Base-by-base conservation (phyloP, 208 protist species). In the Acanthamoeba sp. region DNA sequence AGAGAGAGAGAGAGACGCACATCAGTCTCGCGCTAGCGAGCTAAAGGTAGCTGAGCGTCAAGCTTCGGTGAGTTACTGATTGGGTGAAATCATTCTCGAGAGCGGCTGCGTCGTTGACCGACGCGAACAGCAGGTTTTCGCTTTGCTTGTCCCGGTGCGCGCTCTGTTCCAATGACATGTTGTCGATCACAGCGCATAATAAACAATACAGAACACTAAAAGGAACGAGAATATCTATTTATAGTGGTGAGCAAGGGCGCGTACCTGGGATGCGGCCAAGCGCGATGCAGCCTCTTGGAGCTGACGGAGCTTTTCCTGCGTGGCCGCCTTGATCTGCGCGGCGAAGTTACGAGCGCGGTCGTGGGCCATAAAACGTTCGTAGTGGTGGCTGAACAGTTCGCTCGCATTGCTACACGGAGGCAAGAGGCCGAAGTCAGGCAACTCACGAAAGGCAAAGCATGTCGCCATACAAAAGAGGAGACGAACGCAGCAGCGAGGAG, bases 51-150 rank as follows among this genome's bases (percentile, higher is more conserved):
- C n/a, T n/a, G n/a, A n/a, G n/a, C n/a, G n/a, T n/a, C n/a, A n/a
- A n/a, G n/a, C n/a, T n/a, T n/a, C n/a, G n/a, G n/a, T n/a, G n/a
- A 22, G 14, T 9, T 80, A 80, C 69, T 4, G 69, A 16, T 36
- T 45, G 69, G 1, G 24, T 22, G n/a, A 80, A 80, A 29, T 80
- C 69, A 7, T 80, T 42, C 22, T 80, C 69, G 18, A 80, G 69
- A 36, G 69, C 69, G 22, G 69, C 69, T 22, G 69, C 69, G 9
- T 80, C 69, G 36, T 80, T 80, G 69, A 80, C 69, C n/a, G 69
- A 80, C 18, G 69, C 69, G 69, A 80, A 80, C 14, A 80, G 69
- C 18, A 45, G 22, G 4, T 45, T 80, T 29, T 80, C 69, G 14
- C 20, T 45, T 6, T 80, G 69, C 59, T 9, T 66, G 59, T 32